These are phyloP conservation scores for Verbena officinalis DNA, from an alignment of 257 asterid species.

Conservation along the genomic window DNA sequence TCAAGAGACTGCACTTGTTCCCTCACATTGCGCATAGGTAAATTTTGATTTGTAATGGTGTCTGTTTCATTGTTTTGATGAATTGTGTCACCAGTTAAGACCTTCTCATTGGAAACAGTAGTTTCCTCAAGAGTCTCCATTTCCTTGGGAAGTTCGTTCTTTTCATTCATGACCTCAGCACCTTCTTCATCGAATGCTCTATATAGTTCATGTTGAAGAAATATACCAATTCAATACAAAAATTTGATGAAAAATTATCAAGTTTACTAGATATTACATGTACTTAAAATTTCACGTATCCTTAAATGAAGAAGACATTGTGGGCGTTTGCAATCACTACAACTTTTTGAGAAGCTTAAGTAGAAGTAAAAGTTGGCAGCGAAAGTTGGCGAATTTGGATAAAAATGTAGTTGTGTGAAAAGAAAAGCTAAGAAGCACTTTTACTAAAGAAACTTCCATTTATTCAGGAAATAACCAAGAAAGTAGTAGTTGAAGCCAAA, in stretches of 20 bases:
- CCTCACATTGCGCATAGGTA: constrained; percentile 24
- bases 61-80: constrained; percentile 17
- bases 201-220: constrained; percentile 19
- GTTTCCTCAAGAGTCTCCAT: constrained; percentile 18
- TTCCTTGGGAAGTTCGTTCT: constrained; percentile 30
- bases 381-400: too few species aligned
- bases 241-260: background rate
- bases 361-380: too few species aligned
- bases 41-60: constrained; percentile 24
- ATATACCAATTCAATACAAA: constrained; percentile 15
- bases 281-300: background rate
- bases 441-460: too few species aligned
- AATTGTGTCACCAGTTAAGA: constrained; percentile 14
- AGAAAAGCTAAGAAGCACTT: too few species aligned
- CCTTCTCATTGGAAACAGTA: constrained; percentile 24
- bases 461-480: too few species aligned
- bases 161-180: constrained; percentile 21
- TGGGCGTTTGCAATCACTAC: constrained; percentile 1
- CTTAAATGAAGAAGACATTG: background rate
- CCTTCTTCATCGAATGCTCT: constrained; percentile 37
- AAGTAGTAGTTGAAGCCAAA: too few species aligned
- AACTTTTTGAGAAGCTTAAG: too few species aligned
- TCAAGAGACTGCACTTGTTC: constrained; percentile 33
- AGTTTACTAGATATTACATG: background rate
- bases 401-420: too few species aligned